Evolutionary conservation across 352 stramenopile genomes (phyloP), one percentile per base, ranked within the genome.

Genomic region (Globisporangium radiosum): DNA sequence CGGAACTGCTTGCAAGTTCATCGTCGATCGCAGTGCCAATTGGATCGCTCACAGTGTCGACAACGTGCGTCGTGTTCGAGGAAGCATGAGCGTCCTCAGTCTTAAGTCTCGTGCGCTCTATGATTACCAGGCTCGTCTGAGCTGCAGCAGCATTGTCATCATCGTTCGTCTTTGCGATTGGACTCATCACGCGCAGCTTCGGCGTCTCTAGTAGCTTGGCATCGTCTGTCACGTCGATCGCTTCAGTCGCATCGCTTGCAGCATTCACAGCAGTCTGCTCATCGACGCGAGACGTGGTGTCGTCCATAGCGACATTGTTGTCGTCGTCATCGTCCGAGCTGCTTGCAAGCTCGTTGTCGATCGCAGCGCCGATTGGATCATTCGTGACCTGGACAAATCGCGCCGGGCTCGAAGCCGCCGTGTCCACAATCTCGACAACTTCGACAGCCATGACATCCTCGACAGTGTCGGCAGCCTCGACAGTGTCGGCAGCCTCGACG

Each of bases 11-110:
- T 48, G 67, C 70, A 36, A 81, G 65, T 38, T 78, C 72, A 17
- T 64, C 63, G 40, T 81, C 70, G 1, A 81, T 59, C 37, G 71
- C 70, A 13, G 72, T 67, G 7, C 69, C 70, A 45, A 78, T 73
- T 4, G 44, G 38, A 13, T 48, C 15, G 10, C 44, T 59, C 43
- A 33, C 10, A 62, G 69, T 58, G 62, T 10, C 38, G 14, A 15
- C 39, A 44, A 14, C 51, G 17, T 17, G 1, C 59, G 10, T 8
- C 65, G 33, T 5, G 17, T 19, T 19, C 17, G 17, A 19, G 17
- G 17, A 19, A 19, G 17, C 17, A 19, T 19, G 17, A 19, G 17
- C 17, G 17, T 19, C 17, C 17, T 19, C 17, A 19, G 17, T 19
- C 17, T 19, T 19, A 19, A 19, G 17, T 19, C 17, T 19, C 17